Conservation (phyloP, 768 basidiomycete genomes). For the Pleurotus sapidus region DNA sequence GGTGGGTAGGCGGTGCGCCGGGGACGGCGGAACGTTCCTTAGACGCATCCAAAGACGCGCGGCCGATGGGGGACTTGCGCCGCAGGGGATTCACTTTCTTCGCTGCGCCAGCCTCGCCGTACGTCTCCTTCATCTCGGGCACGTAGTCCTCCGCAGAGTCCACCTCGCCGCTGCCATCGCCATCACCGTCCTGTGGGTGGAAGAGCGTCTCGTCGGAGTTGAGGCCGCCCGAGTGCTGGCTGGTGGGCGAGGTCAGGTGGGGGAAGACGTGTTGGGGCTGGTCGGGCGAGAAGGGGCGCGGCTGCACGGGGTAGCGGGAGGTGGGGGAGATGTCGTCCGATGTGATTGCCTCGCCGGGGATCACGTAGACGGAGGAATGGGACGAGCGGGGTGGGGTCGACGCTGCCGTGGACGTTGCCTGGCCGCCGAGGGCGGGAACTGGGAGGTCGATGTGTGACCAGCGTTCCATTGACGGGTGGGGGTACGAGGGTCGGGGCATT, state of each 20-base stretch:
- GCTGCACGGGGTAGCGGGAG: background rate
- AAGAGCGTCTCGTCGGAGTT: constrained; percentile 1
- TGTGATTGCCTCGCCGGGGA: constrained; percentile 3
- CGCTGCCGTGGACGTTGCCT: too few relatives aligned
- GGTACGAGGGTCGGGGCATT: constrained; percentile 4
- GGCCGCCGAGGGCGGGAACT: too few relatives aligned
- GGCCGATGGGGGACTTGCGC: background rate
- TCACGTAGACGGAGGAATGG: background rate
- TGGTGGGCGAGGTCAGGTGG: background rate
- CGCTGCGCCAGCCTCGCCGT: background rate
- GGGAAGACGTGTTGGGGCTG: background rate
- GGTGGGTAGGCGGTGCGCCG: background rate
- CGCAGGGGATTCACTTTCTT: background rate
- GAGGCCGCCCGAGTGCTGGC: background rate
- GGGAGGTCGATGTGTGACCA: background rate
- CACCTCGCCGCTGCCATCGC: too few relatives aligned
- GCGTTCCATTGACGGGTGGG: background rate
- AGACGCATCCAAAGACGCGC: background rate
- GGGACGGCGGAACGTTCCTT: background rate
- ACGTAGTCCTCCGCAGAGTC: background rate
- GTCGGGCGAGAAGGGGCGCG: background rate
- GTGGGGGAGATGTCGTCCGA: constrained; percentile 3
- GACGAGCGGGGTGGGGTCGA: background rate
- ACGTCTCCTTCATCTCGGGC: background rate
- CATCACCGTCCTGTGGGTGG: background rate